These are phyloP conservation scores for Agaricus sinodeliciosus DNA, from an alignment of 768 basidiomycete species.

Conservation along the genomic window DNA sequence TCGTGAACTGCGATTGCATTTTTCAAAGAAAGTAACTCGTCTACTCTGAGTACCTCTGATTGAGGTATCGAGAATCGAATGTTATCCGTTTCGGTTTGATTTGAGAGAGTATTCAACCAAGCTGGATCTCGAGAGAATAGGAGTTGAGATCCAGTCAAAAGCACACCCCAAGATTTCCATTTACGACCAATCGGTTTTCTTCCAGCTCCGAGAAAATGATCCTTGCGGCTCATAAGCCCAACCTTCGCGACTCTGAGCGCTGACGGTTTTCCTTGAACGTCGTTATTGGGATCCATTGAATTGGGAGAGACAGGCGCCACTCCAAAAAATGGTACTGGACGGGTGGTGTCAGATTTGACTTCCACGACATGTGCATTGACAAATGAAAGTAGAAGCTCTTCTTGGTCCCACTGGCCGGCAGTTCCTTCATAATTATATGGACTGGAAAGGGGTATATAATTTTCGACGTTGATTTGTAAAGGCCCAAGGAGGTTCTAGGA, in stretches of 20 bases:
- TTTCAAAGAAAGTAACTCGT: conserved; percentile 77
- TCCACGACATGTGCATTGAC: conserved; percentile 52
- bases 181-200: conserved; percentile 73
- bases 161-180: conserved; percentile 82
- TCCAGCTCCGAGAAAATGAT: conserved; percentile 70
- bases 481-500: conserved; percentile 58
- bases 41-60: conserved; percentile 56
- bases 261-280: conserved; percentile 27
- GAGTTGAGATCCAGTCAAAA: conserved; percentile 86
- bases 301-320: conserved; percentile 18
- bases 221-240: conserved; percentile 77
- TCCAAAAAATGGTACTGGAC: conserved; percentile 29
- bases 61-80: conserved; percentile 30
- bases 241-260: conserved; percentile 72
- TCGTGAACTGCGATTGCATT: conserved; percentile 80
- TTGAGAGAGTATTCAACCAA: conserved; percentile 28
- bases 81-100: conserved; percentile 18
- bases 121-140: conserved; percentile 78
- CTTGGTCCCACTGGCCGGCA: conserved; percentile 58
- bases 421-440: conserved; percentile 69
- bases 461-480: conserved; percentile 60
- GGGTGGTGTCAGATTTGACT: conserved; percentile 37
- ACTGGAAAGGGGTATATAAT: conserved; percentile 48
- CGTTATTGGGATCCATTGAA: neutral
- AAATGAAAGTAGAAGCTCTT: conserved; percentile 59